Base-by-base conservation (phyloP, 2,329 filamentous ascomycete genomes). In the Alternaria sp. region DNA sequence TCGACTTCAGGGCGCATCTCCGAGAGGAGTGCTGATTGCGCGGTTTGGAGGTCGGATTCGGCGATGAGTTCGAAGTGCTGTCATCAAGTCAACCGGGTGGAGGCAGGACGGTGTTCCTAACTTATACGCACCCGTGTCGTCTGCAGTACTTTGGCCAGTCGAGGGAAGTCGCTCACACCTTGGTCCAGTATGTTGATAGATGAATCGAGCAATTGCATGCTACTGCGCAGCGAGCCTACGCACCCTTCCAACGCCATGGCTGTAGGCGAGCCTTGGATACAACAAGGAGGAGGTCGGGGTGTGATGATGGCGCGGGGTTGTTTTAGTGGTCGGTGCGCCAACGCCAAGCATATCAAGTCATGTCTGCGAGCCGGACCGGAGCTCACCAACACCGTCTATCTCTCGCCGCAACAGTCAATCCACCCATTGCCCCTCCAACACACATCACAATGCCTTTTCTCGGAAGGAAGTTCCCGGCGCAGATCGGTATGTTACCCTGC, bases 51-150 rank as follows among this genome's bases (percentile, higher is more conserved):
- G 51, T 91, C 91, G 11, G 90, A 87, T 75, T 96, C 92, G 14
- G 93, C 91, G 68, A 97, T 91, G 40, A 97, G 88, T 77, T 97
- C 93, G 79, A 96, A 97, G 80, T 97, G 93, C 89, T 96, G 69
- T 55, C 23, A 23, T 7, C 34, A 17, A 21, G 29, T 60, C 23
- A 44, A 28, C 21, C 17, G 31, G 56, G 31, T 48, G 10, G 39
- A 57, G 5, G 54, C 31, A 5, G 2, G 2, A 4, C n/a, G 17
- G 1, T 23, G 13, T 11, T 24, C 34, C 21, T 9, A 9, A 44
- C 7, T 21, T 34, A 4, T 39, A 64, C 81, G 48, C 81, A 88
- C 86, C 65, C 86, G 72, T 53, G 85, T 88, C 5, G 86, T 87
- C 68, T 88, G 85, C 1, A 89, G 80, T 54, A 89, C 86, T 75